phyloP scores from a whole-genome alignment of 495 filamentous ascomycete species.

The Penicillium nucicola region DNA sequence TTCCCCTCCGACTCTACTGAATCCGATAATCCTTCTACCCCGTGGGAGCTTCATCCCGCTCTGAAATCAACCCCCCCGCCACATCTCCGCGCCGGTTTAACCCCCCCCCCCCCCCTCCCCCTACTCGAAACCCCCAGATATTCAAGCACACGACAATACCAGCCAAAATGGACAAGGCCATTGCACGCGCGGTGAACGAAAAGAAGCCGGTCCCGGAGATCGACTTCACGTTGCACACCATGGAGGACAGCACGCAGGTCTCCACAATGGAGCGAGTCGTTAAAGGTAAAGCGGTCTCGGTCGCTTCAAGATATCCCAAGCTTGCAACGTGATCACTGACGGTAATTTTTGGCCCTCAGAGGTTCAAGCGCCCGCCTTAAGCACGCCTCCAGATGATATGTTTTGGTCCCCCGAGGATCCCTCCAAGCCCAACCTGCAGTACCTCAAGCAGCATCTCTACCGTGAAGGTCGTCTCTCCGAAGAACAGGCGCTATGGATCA shows the following conservation, averaged over 20 bases:
- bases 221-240: slow-evolving; percentile 94
- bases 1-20: neutral
- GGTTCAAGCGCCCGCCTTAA: slow-evolving; percentile 94
- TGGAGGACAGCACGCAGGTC: slow-evolving; percentile 95
- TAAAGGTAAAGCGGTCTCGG: slow-evolving; percentile 67
- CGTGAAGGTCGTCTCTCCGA: slow-evolving; percentile 95
- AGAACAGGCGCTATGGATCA: slow-evolving; percentile 95
- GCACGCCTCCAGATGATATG: slow-evolving; percentile 80
- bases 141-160: slow-evolving; percentile 1
- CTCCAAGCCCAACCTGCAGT: slow-evolving; percentile 85
- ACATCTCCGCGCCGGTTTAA: slow-evolving; percentile 16
- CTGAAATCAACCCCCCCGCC: slow-evolving; percentile 18
- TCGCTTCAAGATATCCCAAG: slow-evolving; percentile 2
- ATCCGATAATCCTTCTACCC: slow-evolving; percentile 5
- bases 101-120: slow-evolving; percentile 14
- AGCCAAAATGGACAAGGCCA: slow-evolving; percentile 40
- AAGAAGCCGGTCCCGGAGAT: slow-evolving; percentile 96
- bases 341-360: slow-evolving; percentile 49
- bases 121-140: slow-evolving; percentile 10
- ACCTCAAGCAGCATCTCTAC: slow-evolving; percentile 97
- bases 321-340: slow-evolving; percentile 13
- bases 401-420: slow-evolving; percentile 76
- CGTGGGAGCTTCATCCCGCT: slow-evolving; percentile 14
- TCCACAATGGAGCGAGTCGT: slow-evolving; percentile 93
- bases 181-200: slow-evolving; percentile 75